Conservation (phyloP, 306 rosid genomes). For the Cicer bijugum region DNA sequence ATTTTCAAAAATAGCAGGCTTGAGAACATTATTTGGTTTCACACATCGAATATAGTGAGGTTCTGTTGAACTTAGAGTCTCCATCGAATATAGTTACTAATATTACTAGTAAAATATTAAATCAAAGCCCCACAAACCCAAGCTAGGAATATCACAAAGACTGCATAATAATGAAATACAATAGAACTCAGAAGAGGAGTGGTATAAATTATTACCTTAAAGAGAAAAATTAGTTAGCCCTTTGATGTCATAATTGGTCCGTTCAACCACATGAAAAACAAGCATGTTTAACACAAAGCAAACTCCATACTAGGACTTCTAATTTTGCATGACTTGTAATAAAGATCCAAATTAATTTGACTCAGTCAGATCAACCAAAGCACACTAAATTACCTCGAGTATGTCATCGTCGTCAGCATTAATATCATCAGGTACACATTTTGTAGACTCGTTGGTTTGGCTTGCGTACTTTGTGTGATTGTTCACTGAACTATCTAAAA, state of each 20-base stretch:
- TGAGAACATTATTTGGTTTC: too few species aligned
- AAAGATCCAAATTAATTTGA: slow-evolving; percentile 38
- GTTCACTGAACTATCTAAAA: slow-evolving; percentile 50
- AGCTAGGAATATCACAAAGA: too few species aligned
- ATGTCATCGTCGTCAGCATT: slow-evolving; percentile 68
- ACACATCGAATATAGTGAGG: too few species aligned
- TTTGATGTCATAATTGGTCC: slow-evolving; percentile 23
- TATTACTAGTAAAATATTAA: too few species aligned
- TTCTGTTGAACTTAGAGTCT: too few species aligned
- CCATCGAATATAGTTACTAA: too few species aligned
- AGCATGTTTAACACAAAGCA: slow-evolving; percentile 17
- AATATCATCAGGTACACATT: slow-evolving; percentile 46
- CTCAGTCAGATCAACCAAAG: slow-evolving; percentile 39
- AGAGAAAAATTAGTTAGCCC: slow-evolving; percentile 4
- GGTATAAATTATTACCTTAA: too few species aligned
- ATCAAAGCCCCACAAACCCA: too few species aligned
- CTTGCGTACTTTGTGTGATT: slow-evolving; percentile 43
- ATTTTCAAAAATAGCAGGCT: too few species aligned
- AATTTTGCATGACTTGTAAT: slow-evolving; percentile 23
- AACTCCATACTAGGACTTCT: slow-evolving; percentile 3
- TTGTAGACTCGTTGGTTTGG: slow-evolving; percentile 49
- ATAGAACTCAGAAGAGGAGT: too few species aligned
- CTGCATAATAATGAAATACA: too few species aligned
- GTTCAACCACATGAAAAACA: slow-evolving; percentile 28
- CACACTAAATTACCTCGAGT: slow-evolving; percentile 65